These are phyloP conservation scores for Terana coerulea DNA, from an alignment of 768 basidiomycete genomes.

Conservation along the genomic window DNA sequence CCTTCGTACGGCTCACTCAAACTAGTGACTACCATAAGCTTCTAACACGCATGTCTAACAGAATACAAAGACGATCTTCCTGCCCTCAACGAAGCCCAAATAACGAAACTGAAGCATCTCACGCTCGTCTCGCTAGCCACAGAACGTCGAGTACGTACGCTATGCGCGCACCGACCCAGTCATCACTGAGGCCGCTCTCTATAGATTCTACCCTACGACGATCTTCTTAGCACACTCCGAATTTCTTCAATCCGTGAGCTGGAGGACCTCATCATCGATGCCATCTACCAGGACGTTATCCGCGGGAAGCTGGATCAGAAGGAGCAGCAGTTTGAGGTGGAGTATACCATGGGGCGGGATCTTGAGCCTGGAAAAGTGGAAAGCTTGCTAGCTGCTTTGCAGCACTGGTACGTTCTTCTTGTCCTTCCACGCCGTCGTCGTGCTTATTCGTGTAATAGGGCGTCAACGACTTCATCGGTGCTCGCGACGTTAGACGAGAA, in stretches of 20 bases:
- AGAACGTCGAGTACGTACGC: slow-evolving; percentile 63
- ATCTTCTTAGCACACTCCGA: slow-evolving; percentile 66
- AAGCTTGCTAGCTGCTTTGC: slow-evolving; percentile 53
- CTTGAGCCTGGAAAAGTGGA: slow-evolving; percentile 73
- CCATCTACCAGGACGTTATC: slow-evolving; percentile 88
- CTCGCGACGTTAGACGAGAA: slow-evolving; percentile 71
- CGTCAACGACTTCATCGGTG: slow-evolving; percentile 64
- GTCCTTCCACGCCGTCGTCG: background rate
- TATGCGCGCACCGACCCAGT: background rate
- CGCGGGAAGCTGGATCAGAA: slow-evolving; percentile 93
- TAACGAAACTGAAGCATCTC: slow-evolving; percentile 88
- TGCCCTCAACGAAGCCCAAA: slow-evolving; percentile 65
- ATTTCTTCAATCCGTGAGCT: slow-evolving; percentile 81
- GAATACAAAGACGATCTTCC: slow-evolving; percentile 68
- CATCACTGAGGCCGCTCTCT: background rate
- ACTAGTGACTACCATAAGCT: background rate
- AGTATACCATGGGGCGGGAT: slow-evolving; percentile 91
- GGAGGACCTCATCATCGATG: slow-evolving; percentile 96
- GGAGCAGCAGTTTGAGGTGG: slow-evolving; percentile 83
- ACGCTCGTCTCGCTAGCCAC: slow-evolving; percentile 84
- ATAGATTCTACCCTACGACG: slow-evolving; percentile 79
- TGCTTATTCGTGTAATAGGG: slow-evolving; percentile 43
- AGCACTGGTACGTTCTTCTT: slow-evolving; percentile 54
- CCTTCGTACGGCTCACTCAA: slow-evolving; percentile 37
- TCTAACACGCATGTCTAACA: slow-evolving; percentile 26